Conservation (phyloP, 2,329 filamentous ascomycete genomes). For the Scolecobasidium constrictum region DNA sequence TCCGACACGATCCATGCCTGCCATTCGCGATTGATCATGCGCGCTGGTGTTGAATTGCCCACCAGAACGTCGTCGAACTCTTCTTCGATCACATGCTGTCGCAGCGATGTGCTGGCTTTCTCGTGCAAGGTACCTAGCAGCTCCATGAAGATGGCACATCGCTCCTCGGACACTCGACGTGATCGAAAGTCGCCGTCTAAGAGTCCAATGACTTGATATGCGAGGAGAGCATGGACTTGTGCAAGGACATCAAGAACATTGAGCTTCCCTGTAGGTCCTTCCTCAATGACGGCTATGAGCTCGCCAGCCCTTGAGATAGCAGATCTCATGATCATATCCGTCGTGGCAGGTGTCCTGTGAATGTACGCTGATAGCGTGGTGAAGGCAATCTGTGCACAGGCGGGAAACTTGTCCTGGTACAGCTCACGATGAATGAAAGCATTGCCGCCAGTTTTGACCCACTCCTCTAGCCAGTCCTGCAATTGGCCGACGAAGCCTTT, state of each 20-base stretch:
- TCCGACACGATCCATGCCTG: background rate
- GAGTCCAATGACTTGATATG: slow-evolving; percentile 3
- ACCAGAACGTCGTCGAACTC: background rate
- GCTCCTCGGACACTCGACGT: background rate
- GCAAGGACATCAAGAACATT: too few species aligned
- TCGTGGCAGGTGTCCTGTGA: too few species aligned
- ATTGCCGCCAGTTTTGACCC: slow-evolving; percentile 3
- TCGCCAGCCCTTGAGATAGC: too few species aligned
- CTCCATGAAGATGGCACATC: background rate
- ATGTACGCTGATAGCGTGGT: background rate
- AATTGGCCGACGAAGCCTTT: background rate
- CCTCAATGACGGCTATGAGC: too few species aligned
- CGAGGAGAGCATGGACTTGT: too few species aligned
- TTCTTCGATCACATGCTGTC: slow-evolving; percentile 5
- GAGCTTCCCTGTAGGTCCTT: too few species aligned
- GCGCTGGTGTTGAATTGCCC: background rate
- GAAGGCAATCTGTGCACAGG: slow-evolving; percentile 5
- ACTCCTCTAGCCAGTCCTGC: slow-evolving; percentile 3
- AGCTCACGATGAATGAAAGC: slow-evolving; percentile 6
- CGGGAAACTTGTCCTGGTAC: slow-evolving; percentile 2
- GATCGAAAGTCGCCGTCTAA: background rate
- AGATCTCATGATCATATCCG: too few species aligned
- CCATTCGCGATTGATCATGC: background rate
- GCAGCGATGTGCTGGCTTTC: slow-evolving; percentile 4
- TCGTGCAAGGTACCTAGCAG: slow-evolving; percentile 1